Base-by-base conservation (phyloP, 2,329 filamentous ascomycete species). In the Phialophora tarda region DNA sequence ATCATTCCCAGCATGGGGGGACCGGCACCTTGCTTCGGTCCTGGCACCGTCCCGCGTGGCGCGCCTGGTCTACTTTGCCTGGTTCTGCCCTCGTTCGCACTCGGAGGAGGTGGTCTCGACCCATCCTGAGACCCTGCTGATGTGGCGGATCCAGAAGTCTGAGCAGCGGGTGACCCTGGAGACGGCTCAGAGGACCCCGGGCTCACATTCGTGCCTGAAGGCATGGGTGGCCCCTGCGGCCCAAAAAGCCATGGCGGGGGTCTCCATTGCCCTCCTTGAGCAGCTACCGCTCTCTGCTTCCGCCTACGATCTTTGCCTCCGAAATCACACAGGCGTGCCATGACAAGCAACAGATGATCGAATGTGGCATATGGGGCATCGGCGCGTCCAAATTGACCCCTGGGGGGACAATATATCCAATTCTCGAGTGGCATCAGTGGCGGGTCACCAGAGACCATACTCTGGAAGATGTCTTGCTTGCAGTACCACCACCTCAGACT, bases 401-500 rank as follows among this genome's bases (percentile, higher is more conserved):
- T 85, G 3, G 95, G 95, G 47, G 92, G 91, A 74, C 93, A 96
- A 74, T 94, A 89, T n/a, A 88, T 88, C 91, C 92, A 97, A 68
- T 86, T 82, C 30, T 88, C 83, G 75, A 91, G 96, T 51, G 92
- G 88, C 83, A 96, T 88, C 92, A 97, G 89, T 55, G 96, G 82
- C 68, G 85, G 85, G 50, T 94, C 93, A 8, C 92, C 94, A 71
- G 93, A 95, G 26, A 98, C 82, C 67, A 97, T 87, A 75, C 91
- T 93, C 77, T 97, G 94, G 72, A 94, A 96, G 8, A 91, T 88
- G 76, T 98, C 95, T 82, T 97, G 95, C 78, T 97, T 96, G 73
- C 87, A 89, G 76, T 93, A 97, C 91, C 93, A 97, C 93, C 94
- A 99, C 75, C 91, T 96, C 4, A 98, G 80, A 78, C 98, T 95